A percentile compares a stretch with the other conserved stretches of the same genome.
These are phyloP conservation scores for Aspergillus hortae DNA, from an alignment of 2,329 filamentous ascomycete genomes.

Conservation along the genomic window DNA sequence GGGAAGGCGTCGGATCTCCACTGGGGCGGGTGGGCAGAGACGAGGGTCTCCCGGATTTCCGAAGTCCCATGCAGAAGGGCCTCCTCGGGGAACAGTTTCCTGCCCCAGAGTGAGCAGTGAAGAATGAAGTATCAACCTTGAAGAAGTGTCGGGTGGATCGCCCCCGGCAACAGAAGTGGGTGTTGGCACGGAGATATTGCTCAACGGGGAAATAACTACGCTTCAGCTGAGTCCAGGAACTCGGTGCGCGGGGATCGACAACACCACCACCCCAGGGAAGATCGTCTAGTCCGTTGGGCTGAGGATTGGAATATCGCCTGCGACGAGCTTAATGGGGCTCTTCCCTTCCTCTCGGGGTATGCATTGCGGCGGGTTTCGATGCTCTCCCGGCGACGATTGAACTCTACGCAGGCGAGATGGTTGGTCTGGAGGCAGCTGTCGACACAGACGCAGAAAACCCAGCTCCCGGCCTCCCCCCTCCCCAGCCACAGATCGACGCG, in stretches of 20 bases:
- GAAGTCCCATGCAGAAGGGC: constrained; percentile 12
- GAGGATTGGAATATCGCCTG: background rate
- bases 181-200: constrained; percentile 12
- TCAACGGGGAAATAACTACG: constrained; percentile 5
- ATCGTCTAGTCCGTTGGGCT: background rate
- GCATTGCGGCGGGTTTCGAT: too few species aligned
- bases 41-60: constrained; percentile 6
- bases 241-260: background rate
- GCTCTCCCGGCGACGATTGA: too few species aligned
- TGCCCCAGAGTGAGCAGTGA: background rate
- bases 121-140: too few species aligned
- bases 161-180: too few species aligned
- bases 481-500: background rate
- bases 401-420: too few species aligned
- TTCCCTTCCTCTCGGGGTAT: too few species aligned
- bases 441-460: background rate
- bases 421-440: background rate
- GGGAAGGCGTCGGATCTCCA: background rate
- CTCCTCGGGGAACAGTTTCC: background rate
- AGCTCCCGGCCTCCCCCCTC: background rate
- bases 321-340: too few species aligned
- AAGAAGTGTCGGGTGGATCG: too few species aligned
- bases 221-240: background rate
- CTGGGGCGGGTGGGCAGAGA: background rate
- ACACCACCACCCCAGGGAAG: background rate